Evolutionary conservation across 2,329 filamentous ascomycete species (phyloP), one percentile per base, ranked within the genome.

Genomic region (Byssothecium circinans): DNA sequence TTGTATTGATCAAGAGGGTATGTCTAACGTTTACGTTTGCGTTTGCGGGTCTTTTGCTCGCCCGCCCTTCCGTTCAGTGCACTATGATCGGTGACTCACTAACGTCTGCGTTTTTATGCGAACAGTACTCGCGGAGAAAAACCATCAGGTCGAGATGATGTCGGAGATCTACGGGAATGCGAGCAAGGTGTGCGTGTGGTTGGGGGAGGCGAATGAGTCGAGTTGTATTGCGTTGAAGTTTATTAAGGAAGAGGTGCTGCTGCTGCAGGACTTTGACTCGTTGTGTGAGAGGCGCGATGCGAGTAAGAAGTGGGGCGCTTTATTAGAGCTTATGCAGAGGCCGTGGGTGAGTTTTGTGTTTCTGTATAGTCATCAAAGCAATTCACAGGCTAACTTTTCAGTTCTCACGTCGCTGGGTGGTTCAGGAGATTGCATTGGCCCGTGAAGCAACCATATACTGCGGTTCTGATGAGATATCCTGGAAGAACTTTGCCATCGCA

Each of bases 371-470:
- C n/a, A n/a, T n/a, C n/a, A n/a, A n/a, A n/a, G n/a, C n/a, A n/a
- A n/a, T n/a, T n/a, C n/a, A n/a, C n/a, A n/a, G n/a, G n/a, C n/a
- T n/a, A n/a, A n/a, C n/a, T n/a, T n/a, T n/a, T n/a, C n/a, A n/a
- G n/a, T 62, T 74, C 48, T 69, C 64, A 35, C 58, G 72, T 3
- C 65, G 73, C 0, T 76, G 74, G 74, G 33, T 76, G 1, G 65
- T 77, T 0, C 74, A 77, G 51, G 74, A 76, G 51, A 67, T 76
- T 12, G 65, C 68, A 0, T 58, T 73, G 20, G 71, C 73, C 0
- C 52, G 50, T 22, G 50, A 54, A 3, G 69, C 68, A 4, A 59
- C 50, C 3, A 57, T 78, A 0, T 67, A 70, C 37, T 75, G 74
- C 50, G 74, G 74, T 1, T 22, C n/a, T 1, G 60, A 73, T 3